Evolutionary conservation across 2,329 filamentous ascomycete genomes (phyloP), one percentile per base, ranked within the genome.

Genomic region (Talaromyces marneffei): DNA sequence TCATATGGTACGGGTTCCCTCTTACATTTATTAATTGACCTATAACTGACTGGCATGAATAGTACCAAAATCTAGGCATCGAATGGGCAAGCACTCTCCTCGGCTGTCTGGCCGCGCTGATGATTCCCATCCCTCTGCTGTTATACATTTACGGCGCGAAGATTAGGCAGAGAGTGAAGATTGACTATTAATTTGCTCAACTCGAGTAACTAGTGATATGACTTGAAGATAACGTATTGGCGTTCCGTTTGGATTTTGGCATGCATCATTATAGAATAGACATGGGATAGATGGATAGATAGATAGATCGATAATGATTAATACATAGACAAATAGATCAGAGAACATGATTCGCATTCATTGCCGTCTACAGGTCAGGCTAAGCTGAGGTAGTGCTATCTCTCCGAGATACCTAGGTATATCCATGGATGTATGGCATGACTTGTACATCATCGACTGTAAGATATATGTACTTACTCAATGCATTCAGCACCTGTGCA

Each of bases 11-110:
- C 75, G 81, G 80, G 78, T 4, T 16, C 42, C 14, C 52, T 23
- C 12, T 3, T 20, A 6, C 12, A 8, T 20, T 37, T 23, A 8
- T 46, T 25, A 9, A 23, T 18, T 20, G 18, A 3, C 14, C 42
- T 48, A 5, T 27, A n/a, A 85, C 86, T 3, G 75, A 88, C 12
- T 77, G 75, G 5, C 66, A 67, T 16, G 68, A 69, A 2, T 72
- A 79, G 65, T 79, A 78, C 63, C 44, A 64, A 2, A 67, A 65
- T 6, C 64, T 79, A 8, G 75, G 77, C 0, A 71, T 79, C 2
- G 64, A 71, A 1, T 79, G 76, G 77, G 77, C 72, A 4, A 77
- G 75, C 42, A 76, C 72, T 14, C 61, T 78, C 4, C 66, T 79
- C 14, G 77, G 71, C 1, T 78, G 78, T 60, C 59, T 75, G 20